Evolutionary conservation across 2,329 filamentous ascomycete species (phyloP), one percentile per base, ranked within the genome.

Genomic region (Colletotrichum abscissum): DNA sequence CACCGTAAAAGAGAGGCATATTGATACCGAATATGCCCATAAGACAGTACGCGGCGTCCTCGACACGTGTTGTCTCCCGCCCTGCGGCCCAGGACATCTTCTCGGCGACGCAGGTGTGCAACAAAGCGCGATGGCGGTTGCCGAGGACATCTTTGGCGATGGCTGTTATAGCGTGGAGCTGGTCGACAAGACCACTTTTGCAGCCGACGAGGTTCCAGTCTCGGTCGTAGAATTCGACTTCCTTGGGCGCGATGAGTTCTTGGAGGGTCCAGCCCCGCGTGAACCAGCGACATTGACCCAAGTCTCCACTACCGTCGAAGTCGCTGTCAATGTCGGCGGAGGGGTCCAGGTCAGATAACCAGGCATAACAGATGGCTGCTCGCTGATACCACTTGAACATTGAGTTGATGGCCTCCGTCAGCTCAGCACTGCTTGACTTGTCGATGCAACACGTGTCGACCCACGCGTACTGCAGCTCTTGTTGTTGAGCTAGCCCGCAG

Each of bases 1-100:
- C 79, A 26, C 79, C 78, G 28, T 80, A 80, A 1, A 76, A 69
- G 12, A 77, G 59, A 1, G 77, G 73, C 76, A 81, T 80, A 24
- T 75, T 78, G 26, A 80, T 64, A 52, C 74, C 59, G 22, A 80
- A 79, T 9, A 81, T 62, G 12, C 79, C 79, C 11, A 80, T 28
- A 5, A 80, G 69, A 19, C 76, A 77, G 46, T 80, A 80, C 1
- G 78, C 77, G 5, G 57, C 49, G 63, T 81, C 78, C 59, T 79
- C 74, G 49, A 52, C 4, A 1, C 76, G 68, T 1, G 73, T 77
- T 1, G 76, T 79, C 56, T 72, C 19, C 33, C 79, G 66, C 0
- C 52, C 52, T 1, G 77, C 69, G 19, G 75, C 77, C 79, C 78
- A 80, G 11, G 75, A 78, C 77, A 80, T 80, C 57, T 76, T 76